A percentile compares a stretch with the other conserved stretches of the same genome.
phyloP scores from a whole-genome alignment of 768 basidiomycete genomes.

The Galerina sulciceps region DNA sequence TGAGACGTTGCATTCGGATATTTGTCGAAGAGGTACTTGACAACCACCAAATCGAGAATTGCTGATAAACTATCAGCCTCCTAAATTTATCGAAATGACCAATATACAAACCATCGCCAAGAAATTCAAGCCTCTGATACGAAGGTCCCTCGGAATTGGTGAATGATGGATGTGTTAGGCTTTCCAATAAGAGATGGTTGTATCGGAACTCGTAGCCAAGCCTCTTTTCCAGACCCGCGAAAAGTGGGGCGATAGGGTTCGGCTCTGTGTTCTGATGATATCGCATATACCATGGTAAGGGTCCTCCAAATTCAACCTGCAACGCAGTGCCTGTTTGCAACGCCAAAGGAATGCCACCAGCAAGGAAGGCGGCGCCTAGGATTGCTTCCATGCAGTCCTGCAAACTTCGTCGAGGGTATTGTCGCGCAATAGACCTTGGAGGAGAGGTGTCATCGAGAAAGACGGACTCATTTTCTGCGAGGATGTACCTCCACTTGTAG shows the following conservation, averaged over 20 bases:
- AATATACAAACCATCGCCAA: slow-evolving; percentile 77
- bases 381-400: slow-evolving; percentile 91
- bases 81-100: slow-evolving; percentile 2
- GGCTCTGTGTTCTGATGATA: slow-evolving; percentile 40
- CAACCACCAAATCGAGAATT: slow-evolving; percentile 71
- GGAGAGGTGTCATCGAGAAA: slow-evolving; percentile 17
- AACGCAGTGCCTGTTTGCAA: slow-evolving; percentile 66
- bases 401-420: slow-evolving; percentile 69
- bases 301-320: slow-evolving; percentile 75
- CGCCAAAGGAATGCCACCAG: slow-evolving; percentile 74
- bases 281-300: slow-evolving; percentile 68
- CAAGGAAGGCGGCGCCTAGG: slow-evolving; percentile 75
- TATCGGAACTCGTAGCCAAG: slow-evolving; percentile 75
- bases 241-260: slow-evolving; percentile 47
- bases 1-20: slow-evolving; percentile 77
- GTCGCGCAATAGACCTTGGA: slow-evolving; percentile 42
- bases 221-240: slow-evolving; percentile 57
- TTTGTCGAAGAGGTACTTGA: slow-evolving; percentile 70
- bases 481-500: slow-evolving; percentile 61
- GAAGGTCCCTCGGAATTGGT: slow-evolving; percentile 51
- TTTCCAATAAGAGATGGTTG: slow-evolving; percentile 70
- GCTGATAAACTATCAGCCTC: slow-evolving; percentile 43
- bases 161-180: slow-evolving; percentile 87
- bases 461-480: slow-evolving; percentile 35
- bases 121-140: slow-evolving; percentile 87